Conservation (phyloP, 2,329 filamentous ascomycete species). For the Ascochyta viciae-villosae region DNA sequence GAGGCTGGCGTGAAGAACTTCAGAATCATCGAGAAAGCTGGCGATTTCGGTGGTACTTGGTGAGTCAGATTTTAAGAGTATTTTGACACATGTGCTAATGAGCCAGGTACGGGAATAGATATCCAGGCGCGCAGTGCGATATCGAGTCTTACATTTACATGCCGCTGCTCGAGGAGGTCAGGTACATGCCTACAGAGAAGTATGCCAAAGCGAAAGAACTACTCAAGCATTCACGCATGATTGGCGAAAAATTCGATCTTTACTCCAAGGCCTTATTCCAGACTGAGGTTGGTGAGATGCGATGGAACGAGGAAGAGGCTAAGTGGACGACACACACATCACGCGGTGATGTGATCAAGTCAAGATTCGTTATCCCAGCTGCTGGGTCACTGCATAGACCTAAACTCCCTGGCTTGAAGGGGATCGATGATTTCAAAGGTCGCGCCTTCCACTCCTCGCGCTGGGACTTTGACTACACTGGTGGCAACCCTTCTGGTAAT, state of each 20-base stretch:
- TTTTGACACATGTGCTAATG: neutral
- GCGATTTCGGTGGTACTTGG: conserved; percentile 58
- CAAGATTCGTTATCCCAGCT: conserved; percentile 51
- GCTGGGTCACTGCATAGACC: conserved; percentile 54
- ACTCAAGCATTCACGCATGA: conserved; percentile 54
- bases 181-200: conserved; percentile 62
- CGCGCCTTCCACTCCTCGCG: conserved; percentile 41
- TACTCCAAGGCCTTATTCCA: conserved; percentile 56
- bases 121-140: conserved; percentile 36
- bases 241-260: conserved; percentile 56
- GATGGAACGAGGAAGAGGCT: conserved; percentile 57
- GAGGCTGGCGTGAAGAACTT: conserved; percentile 51
- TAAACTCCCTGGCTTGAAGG: conserved; percentile 40
- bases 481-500: conserved; percentile 27
- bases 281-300: conserved; percentile 51
- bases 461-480: conserved; percentile 38
- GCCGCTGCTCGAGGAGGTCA: conserved; percentile 36
- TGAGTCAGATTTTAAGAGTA: conserved; percentile 1
- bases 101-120: conserved; percentile 53
- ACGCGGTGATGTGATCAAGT: conserved; percentile 37
- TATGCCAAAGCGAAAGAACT: conserved; percentile 58
- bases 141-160: conserved; percentile 42
- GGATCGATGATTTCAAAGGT: conserved; percentile 31
- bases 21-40: conserved; percentile 54
- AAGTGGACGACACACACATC: conserved; percentile 35